Percentiles rank a stretch among this genome's conserved stretches.
These are phyloP conservation scores for Calocera cornea DNA, from an alignment of 768 basidiomycete genomes.

Conservation along the genomic window DNA sequence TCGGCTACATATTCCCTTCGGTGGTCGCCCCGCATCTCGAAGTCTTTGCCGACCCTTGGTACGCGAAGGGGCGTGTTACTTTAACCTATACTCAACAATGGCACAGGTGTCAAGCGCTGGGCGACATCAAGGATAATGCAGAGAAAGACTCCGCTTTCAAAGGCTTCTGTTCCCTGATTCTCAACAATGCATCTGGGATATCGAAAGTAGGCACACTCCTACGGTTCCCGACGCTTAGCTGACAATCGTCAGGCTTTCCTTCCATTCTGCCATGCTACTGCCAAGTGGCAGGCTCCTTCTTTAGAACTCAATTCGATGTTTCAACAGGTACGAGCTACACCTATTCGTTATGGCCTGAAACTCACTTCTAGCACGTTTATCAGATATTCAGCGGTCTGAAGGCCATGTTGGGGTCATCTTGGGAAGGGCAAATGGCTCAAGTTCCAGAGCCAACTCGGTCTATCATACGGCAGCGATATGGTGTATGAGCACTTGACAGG, in stretches of 20 bases:
- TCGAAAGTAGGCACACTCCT: slow-evolving; percentile 50
- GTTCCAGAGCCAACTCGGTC: slow-evolving; percentile 87
- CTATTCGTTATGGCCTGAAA: neutral
- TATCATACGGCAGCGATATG: slow-evolving; percentile 73
- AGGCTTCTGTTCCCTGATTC: slow-evolving; percentile 90
- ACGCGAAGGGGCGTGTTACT: neutral
- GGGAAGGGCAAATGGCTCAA: slow-evolving; percentile 65
- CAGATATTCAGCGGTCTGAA: slow-evolving; percentile 79
- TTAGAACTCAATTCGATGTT: slow-evolving; percentile 89
- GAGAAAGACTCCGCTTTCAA: slow-evolving; percentile 99
- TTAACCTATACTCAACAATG: neutral
- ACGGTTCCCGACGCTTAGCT: slow-evolving; percentile 17
- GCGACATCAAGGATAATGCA: slow-evolving; percentile 97
- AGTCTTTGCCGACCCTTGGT: slow-evolving; percentile 88
- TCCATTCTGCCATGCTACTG: slow-evolving; percentile 97
- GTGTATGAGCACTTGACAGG: slow-evolving; percentile 40
- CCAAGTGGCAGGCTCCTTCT: slow-evolving; percentile 88
- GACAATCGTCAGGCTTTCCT: slow-evolving; percentile 53
- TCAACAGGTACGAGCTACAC: slow-evolving; percentile 34
- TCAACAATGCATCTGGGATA: slow-evolving; percentile 86
- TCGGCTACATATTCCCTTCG: slow-evolving; percentile 82
- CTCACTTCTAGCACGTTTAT: neutral
- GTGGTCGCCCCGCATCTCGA: slow-evolving; percentile 79
- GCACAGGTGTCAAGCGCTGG: slow-evolving; percentile 65
- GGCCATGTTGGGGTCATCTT: slow-evolving; percentile 69